Evolutionary conservation across 1,284 basidiomycete species (phyloP), one percentile per base, ranked within the genome.

Genomic region (Rhodotorula glutinis): DNA sequence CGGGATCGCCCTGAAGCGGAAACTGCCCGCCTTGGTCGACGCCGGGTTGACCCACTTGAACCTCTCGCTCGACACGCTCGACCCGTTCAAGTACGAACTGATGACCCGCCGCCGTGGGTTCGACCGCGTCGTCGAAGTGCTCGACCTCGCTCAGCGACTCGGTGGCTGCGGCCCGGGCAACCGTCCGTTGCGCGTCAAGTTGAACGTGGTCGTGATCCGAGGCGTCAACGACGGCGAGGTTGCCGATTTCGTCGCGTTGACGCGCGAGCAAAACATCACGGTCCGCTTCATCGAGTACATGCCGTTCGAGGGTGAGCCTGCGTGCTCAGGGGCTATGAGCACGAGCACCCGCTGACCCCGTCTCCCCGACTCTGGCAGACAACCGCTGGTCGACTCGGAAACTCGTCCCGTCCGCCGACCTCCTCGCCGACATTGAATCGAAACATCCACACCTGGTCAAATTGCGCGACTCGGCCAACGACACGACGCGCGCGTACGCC

Each of bases 271-370:
- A 63, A 78, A 80, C 4, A 78, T 92, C 51, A 89, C 86, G 52
- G 85, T 92, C 29, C 85, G 92, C 25, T 92, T 94, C 78, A 93
- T 93, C 67, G 91, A 92, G 78, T 93, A 91, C 77, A 93, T 94
- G 92, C 91, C 91, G 13, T 94, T 94, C 77, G 88, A 87, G 75
- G 90, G 88, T 88, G 73, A 74, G 79, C 77, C 56, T n/a, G n/a
- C 17, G 1, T 1, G 13, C 19, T 0, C 29, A 11, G 11, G 0
- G 30, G 0, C 11, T 13, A 2, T 2, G 9, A 5, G 3, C 17
- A 23, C 9, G 29, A 38, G 3, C n/a, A 9, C 14, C 41, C 21
- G 8, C 44, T 13, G 21, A 30, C 53, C 40, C 21, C 65, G 4
- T 30, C 25, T 23, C 47, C 47, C 30, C 43, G 9, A 16, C 7